A percentile compares a stretch with the other conserved stretches of the same genome.
Conservation (phyloP, 2,329 filamentous ascomycete species). For the Ceratocystis diversiconidia region DNA sequence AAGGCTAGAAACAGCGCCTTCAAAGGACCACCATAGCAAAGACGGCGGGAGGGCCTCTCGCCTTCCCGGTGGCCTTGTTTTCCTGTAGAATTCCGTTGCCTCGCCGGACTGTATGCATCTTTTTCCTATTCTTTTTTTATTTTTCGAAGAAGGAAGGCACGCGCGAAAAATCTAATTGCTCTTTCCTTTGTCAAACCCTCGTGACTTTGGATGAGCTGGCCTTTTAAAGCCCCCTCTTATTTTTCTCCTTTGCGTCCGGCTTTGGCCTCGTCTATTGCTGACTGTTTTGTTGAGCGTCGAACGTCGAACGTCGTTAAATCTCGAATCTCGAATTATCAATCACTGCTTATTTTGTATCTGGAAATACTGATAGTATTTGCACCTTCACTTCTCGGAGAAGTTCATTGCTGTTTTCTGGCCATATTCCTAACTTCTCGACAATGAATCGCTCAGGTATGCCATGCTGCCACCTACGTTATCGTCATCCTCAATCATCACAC, state of each 20-base stretch:
- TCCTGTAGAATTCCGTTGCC: not conserved
- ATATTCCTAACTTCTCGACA: not conserved
- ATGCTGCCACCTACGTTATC: not conserved
- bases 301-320: not conserved
- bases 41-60: not conserved
- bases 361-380: not conserved
- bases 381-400: not conserved
- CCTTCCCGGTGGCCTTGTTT: not conserved
- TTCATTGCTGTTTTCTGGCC: not conserved
- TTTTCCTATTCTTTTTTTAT: not conserved
- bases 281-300: not conserved
- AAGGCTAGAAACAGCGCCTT: not conserved
- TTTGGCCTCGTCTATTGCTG: not conserved
- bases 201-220: not conserved
- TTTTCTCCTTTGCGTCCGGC: not conserved
- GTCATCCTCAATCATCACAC: constrained; percentile 16
- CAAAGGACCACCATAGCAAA: not conserved
- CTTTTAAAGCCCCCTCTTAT: not conserved
- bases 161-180: not conserved
- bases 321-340: too few relatives aligned
- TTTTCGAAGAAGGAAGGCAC: not conserved
- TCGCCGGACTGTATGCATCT: not conserved
- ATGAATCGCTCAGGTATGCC: constrained; percentile 15
- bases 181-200: not conserved
- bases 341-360: too few relatives aligned